These are phyloP conservation scores for Adiantum capillusveneris DNA, from an alignment of 75 land plant genomes.

Conservation along the genomic window DNA sequence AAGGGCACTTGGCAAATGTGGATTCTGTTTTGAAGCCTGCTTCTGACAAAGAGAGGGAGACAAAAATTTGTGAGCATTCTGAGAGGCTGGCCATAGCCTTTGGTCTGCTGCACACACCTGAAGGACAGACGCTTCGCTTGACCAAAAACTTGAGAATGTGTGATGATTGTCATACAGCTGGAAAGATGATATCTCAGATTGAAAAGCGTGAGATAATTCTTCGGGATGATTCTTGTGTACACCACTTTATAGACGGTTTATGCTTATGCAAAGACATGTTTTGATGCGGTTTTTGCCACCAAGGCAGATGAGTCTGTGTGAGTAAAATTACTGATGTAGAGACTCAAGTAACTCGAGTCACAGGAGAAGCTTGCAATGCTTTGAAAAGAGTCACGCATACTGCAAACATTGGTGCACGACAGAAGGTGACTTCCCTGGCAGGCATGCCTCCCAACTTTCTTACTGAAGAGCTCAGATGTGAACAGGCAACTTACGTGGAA, in stretches of 20 bases:
- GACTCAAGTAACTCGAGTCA: no score
- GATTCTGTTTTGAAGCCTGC: conserved; percentile 6
- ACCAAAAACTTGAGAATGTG: conserved; percentile 10
- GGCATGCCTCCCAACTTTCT: no score
- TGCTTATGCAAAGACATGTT: conserved; percentile 1
- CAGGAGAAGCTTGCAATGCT: no score
- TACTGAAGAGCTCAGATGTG: no score
- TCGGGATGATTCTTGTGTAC: neutral
- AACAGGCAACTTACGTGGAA: no score
- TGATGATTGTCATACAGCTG: conserved; percentile 6
- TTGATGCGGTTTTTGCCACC: no score
- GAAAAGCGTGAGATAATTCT: conserved; percentile 3
- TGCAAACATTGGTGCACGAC: no score
- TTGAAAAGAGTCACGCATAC: no score
- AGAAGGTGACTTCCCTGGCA: no score
- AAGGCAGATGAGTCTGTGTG: no score
- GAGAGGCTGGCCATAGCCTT: conserved; percentile 7
- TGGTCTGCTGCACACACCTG: conserved; percentile 1
- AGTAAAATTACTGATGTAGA: no score
- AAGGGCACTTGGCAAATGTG: conserved; percentile 9
- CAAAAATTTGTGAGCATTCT: conserved; percentile 1
- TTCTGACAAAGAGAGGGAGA: conserved; percentile 6
- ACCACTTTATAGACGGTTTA: neutral
- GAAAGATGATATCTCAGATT: conserved; percentile 2
- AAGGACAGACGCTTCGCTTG: conserved; percentile 3